These are phyloP conservation scores for Ligustrum vulgare DNA, from an alignment of 257 asterid species.

Conservation along the genomic window DNA sequence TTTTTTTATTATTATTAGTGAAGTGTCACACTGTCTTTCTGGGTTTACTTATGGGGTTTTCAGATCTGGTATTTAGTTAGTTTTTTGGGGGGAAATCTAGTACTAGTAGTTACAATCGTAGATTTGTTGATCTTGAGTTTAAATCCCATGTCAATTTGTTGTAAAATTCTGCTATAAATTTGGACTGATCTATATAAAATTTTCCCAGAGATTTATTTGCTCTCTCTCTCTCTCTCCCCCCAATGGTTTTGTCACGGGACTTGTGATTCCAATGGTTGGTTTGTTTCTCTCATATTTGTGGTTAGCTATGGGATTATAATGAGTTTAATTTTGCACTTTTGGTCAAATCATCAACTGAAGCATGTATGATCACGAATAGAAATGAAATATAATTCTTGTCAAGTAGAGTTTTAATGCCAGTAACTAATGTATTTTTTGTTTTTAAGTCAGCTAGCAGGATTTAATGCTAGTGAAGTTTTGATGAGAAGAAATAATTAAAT, in stretches of 20 bases:
- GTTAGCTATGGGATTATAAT: not conserved
- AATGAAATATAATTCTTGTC: not conserved
- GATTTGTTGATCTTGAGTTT: not conserved
- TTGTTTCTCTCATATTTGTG: not conserved
- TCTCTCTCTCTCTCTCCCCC: too few relatives aligned
- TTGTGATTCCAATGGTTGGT: not conserved
- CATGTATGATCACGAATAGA: not conserved
- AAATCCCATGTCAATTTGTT: not conserved
- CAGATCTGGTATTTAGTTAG: not conserved
- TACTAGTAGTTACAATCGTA: not conserved
- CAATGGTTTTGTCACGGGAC: not conserved
- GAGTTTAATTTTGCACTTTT: not conserved
- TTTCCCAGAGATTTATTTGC: too few relatives aligned
- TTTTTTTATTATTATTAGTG: not conserved
- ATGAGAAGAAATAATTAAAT: not conserved
- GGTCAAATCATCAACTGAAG: not conserved
- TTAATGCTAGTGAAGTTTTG: not conserved
- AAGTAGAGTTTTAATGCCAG: not conserved
- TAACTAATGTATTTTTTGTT: not conserved
- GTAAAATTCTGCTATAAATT: too few relatives aligned
- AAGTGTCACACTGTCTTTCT: not conserved
- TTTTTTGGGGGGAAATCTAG: not conserved
- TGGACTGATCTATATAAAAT: not conserved
- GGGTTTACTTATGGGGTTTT: not conserved
- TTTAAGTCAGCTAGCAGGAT: not conserved